Conservation (phyloP, 2,329 filamentous ascomycete genomes). For the Pseudogymnoascus sp. region DNA sequence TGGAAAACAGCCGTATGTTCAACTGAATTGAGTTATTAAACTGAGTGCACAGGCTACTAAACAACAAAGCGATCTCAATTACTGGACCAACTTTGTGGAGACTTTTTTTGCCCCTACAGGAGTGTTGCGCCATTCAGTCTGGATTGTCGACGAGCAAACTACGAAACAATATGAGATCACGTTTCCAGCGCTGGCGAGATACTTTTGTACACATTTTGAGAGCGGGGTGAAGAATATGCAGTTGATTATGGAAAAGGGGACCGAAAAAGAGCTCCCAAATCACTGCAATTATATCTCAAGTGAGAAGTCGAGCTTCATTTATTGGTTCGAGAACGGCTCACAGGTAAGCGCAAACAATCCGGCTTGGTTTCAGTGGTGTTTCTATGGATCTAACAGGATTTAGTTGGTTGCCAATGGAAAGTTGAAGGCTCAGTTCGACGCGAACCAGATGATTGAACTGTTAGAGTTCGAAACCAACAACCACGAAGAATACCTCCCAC, state of each 20-base stretch:
- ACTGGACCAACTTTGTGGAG: conserved; percentile 74
- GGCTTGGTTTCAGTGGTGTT: background rate
- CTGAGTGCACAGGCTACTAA: conserved; percentile 40
- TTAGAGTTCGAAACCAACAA: conserved; percentile 70
- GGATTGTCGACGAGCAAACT: conserved; percentile 46
- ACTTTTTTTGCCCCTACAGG: conserved; percentile 74
- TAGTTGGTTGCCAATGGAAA: conserved; percentile 71
- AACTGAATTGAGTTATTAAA: conserved; percentile 17
- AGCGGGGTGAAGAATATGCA: conserved; percentile 82
- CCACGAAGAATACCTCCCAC: conserved; percentile 78
- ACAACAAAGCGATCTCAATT: conserved; percentile 58
- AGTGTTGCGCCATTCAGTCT: conserved; percentile 66
- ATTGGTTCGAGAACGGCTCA: conserved; percentile 78
- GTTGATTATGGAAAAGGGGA: conserved; percentile 66
- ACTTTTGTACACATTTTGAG: conserved; percentile 82
- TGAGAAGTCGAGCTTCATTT: conserved; percentile 69
- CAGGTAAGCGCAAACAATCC: conserved; percentile 51
- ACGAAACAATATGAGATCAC: conserved; percentile 83
- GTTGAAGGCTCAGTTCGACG: conserved; percentile 71
- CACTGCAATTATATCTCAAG: conserved; percentile 70
- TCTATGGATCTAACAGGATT: conserved; percentile 22
- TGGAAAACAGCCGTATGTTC: conserved; percentile 24
- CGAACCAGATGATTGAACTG: conserved; percentile 70
- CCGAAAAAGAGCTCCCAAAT: conserved; percentile 48
- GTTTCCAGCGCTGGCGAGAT: conserved; percentile 72